A percentile compares a stretch with the other conserved stretches of the same genome.
Evolutionary conservation across 495 filamentous ascomycete species (phyloP).

Genomic region (Geoglossum glabrum): DNA sequence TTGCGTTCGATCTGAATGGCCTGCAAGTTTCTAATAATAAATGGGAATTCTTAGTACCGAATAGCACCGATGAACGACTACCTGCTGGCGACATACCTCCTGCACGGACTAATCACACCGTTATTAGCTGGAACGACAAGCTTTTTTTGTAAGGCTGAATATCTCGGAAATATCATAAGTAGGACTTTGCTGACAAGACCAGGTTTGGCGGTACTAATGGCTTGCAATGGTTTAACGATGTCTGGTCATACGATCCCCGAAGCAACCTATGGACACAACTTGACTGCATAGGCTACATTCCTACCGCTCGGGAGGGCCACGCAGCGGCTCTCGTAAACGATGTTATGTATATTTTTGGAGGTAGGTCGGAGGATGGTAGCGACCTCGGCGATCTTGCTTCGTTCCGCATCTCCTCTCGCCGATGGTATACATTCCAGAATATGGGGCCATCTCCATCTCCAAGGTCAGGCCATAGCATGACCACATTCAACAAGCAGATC

Average conservation of each 20-base stretch:
- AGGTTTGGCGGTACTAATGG: slow-evolving; percentile 96
- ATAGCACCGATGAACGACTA: slow-evolving; percentile 46
- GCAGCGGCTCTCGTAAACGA: slow-evolving; percentile 83
- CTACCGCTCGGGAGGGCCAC: slow-evolving; percentile 81
- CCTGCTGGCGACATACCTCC: slow-evolving; percentile 49
- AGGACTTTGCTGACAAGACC: not conserved
- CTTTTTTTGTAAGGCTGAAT: slow-evolving; percentile 59
- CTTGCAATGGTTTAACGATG: slow-evolving; percentile 91
- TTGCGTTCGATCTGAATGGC: slow-evolving; percentile 89
- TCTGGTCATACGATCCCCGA: slow-evolving; percentile 84
- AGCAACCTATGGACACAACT: slow-evolving; percentile 65
- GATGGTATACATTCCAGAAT: slow-evolving; percentile 99
- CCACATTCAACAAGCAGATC: slow-evolving; percentile 73
- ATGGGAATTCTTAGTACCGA: slow-evolving; percentile 79
- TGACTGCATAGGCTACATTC: slow-evolving; percentile 95
- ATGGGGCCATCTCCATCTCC: slow-evolving; percentile 95
- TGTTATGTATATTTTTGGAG: slow-evolving; percentile 98
- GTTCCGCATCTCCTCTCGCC: slow-evolving; percentile 73
- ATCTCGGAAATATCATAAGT: not conserved
- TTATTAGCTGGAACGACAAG: slow-evolving; percentile 82
- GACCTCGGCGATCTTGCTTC: slow-evolving; percentile 90
- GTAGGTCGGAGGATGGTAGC: slow-evolving; percentile 77
- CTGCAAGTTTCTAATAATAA: slow-evolving; percentile 71
- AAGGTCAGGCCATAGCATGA: slow-evolving; percentile 94
- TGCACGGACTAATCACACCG: slow-evolving; percentile 83